Evolutionary conservation across 106 monocot species (phyloP).

Genomic region (Hemerocallis citrina): DNA sequence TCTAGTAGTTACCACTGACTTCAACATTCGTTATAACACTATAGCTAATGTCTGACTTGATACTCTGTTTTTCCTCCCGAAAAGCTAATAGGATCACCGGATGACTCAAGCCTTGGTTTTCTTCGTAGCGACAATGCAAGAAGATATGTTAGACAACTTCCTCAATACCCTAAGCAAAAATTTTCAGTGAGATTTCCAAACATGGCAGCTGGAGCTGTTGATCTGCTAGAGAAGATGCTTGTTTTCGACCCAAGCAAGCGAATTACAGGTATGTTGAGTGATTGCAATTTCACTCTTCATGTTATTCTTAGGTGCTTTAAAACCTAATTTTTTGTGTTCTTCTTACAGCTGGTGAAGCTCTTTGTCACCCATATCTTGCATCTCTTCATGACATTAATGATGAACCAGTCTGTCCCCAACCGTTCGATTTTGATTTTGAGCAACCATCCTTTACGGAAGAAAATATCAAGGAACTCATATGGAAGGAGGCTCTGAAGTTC

Average conservation of each 20-base stretch:
- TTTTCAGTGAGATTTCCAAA: slow-evolving; percentile 54
- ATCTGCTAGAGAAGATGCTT: slow-evolving; percentile 83
- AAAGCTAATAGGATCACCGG: slow-evolving; percentile 91
- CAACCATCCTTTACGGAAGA: slow-evolving; percentile 94
- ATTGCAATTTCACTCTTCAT: not conserved
- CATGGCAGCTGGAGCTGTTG: slow-evolving; percentile 56
- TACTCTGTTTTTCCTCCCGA: slow-evolving; percentile 2
- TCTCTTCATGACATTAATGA: slow-evolving; percentile 87
- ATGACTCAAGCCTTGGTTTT: slow-evolving; percentile 80
- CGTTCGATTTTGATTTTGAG: slow-evolving; percentile 92
- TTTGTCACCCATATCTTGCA: slow-evolving; percentile 78
- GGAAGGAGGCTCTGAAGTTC: slow-evolving; percentile 70
- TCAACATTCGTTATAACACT: no score
- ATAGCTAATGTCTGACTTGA: not conserved
- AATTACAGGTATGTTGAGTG: slow-evolving; percentile 45
- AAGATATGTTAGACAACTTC: slow-evolving; percentile 75
- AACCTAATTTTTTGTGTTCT: slow-evolving; percentile 3
- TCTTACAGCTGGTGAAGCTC: slow-evolving; percentile 77
- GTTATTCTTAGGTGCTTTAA: not conserved
- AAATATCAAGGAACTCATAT: slow-evolving; percentile 88
- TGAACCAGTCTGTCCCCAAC: slow-evolving; percentile 64
- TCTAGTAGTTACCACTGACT: no score
- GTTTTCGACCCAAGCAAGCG: slow-evolving; percentile 84
- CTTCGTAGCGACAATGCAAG: slow-evolving; percentile 74
- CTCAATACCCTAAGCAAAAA: slow-evolving; percentile 62